Evolutionary conservation across 352 stramenopile species (phyloP).

Genomic region (Phytophthora constricta): DNA sequence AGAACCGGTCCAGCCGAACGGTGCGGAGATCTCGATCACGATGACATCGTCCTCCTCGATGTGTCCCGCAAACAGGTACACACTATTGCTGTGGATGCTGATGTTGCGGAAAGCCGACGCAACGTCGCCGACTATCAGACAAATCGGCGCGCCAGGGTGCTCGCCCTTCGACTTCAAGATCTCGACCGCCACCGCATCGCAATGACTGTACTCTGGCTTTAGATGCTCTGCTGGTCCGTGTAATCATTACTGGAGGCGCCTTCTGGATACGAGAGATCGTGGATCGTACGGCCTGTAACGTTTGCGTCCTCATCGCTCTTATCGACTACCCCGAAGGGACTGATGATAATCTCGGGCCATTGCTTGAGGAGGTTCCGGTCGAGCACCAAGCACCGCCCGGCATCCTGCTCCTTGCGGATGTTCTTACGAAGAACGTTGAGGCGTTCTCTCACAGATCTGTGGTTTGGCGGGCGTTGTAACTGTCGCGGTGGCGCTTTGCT

Average conservation of each 20-base stretch:
- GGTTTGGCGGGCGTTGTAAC: slow-evolving; percentile 7
- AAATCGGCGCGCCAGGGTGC: not conserved
- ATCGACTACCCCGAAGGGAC: slow-evolving; percentile 19
- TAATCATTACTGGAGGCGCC: slow-evolving; percentile 22
- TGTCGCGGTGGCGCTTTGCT: not conserved
- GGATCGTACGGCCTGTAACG: slow-evolving; percentile 10
- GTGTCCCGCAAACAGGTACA: slow-evolving; percentile 13
- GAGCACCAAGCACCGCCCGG: slow-evolving; percentile 19
- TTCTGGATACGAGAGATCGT: slow-evolving; percentile 22
- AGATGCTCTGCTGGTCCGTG: slow-evolving; percentile 27
- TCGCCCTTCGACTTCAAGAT: slow-evolving; percentile 4
- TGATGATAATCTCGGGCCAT: slow-evolving; percentile 23
- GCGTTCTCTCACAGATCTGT: slow-evolving; percentile 9
- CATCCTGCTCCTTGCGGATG: slow-evolving; percentile 27
- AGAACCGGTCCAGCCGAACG: slow-evolving; percentile 23
- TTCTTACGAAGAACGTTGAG: slow-evolving; percentile 31
- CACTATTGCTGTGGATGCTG: slow-evolving; percentile 20
- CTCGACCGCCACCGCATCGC: slow-evolving; percentile 14
- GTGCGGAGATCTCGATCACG: slow-evolving; percentile 22
- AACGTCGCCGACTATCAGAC: slow-evolving; percentile 21
- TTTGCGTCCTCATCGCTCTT: slow-evolving; percentile 1
- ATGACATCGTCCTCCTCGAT: slow-evolving; percentile 28
- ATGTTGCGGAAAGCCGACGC: slow-evolving; percentile 18
- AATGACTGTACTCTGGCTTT: slow-evolving; percentile 23
- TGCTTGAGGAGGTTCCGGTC: slow-evolving; percentile 25